A percentile compares a stretch with the other conserved stretches of the same genome.
These are phyloP conservation scores for Nannochloropsis salina DNA, from an alignment of 108 stramenopile genomes.

Conservation along the genomic window DNA sequence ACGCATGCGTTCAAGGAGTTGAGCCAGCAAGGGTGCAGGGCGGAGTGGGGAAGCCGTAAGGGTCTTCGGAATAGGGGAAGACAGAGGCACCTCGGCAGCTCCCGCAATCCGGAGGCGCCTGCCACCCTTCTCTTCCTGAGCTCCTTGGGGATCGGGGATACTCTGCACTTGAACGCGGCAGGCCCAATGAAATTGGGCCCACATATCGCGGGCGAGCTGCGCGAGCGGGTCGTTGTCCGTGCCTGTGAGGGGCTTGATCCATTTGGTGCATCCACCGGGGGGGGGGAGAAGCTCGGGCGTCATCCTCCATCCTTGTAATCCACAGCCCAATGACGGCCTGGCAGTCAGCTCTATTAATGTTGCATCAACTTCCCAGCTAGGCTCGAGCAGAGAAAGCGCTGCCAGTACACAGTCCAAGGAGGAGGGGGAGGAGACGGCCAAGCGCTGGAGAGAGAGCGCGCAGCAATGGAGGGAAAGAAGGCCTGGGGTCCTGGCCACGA, in stretches of 20 bases:
- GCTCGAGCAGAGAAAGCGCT: not conserved
- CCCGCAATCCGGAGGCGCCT: too few relatives aligned
- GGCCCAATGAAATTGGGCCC: not conserved
- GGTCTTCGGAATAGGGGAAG: not conserved
- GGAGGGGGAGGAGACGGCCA: not conserved
- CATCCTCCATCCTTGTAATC: not conserved
- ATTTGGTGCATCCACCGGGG: not conserved
- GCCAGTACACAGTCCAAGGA: not conserved
- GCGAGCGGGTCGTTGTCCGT: too few relatives aligned
- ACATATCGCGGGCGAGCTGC: not conserved
- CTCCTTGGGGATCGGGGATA: too few relatives aligned
- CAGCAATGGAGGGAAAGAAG: not conserved
- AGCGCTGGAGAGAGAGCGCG: not conserved
- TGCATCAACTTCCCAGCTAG: not conserved
- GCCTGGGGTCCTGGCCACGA: not conserved
- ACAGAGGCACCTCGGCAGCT: too few relatives aligned
- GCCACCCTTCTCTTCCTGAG: too few relatives aligned
- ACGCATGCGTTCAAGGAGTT: not conserved
- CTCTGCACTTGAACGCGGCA: not conserved
- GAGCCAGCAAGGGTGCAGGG: not conserved
- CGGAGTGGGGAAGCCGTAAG: not conserved
- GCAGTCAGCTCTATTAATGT: not conserved
- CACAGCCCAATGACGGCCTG: not conserved
- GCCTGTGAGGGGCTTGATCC: too few relatives aligned
- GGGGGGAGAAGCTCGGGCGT: not conserved